These are phyloP conservation scores for Zostera marina DNA, from an alignment of 116 monocot genomes.

Conservation along the genomic window DNA sequence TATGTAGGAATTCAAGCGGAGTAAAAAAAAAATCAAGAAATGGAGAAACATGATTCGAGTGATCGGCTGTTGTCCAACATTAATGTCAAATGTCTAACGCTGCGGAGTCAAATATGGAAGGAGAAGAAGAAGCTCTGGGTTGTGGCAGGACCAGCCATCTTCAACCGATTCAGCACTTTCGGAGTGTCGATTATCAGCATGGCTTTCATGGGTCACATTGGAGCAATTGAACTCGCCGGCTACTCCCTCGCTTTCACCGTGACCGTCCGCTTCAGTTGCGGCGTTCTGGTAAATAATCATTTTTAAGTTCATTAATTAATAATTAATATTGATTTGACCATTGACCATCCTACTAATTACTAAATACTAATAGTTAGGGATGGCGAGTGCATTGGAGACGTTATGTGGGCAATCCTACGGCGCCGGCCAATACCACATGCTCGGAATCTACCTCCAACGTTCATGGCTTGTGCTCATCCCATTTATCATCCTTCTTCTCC, in stretches of 20 bases:
- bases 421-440: constrained; percentile 50
- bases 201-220: constrained; percentile 56
- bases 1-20: too few relatives aligned
- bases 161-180: constrained; percentile 31
- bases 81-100: too few relatives aligned
- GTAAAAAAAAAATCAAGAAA: too few relatives aligned
- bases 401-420: constrained; percentile 57
- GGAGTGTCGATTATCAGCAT: constrained; percentile 39
- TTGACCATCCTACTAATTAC: neutral
- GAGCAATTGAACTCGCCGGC: constrained; percentile 45
- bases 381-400: constrained; percentile 67
- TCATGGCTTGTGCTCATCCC: constrained; percentile 50
- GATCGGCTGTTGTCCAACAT: too few relatives aligned
- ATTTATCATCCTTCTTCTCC: constrained; percentile 16
- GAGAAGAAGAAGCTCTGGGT: constrained; percentile 49
- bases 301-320: too few relatives aligned
- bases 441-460: constrained; percentile 58
- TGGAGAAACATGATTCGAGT: too few relatives aligned
- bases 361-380: constrained; percentile 27
- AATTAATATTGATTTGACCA: too few relatives aligned
- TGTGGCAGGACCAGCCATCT: constrained; percentile 42
- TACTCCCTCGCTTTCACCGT: constrained; percentile 50
- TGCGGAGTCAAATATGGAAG: too few relatives aligned
- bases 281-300: constrained; percentile 19
- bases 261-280: constrained; percentile 33